Evolutionary conservation across 768 basidiomycete species (phyloP), one percentile per base, ranked within the genome.

Genomic region (Leccinum variicolor): DNA sequence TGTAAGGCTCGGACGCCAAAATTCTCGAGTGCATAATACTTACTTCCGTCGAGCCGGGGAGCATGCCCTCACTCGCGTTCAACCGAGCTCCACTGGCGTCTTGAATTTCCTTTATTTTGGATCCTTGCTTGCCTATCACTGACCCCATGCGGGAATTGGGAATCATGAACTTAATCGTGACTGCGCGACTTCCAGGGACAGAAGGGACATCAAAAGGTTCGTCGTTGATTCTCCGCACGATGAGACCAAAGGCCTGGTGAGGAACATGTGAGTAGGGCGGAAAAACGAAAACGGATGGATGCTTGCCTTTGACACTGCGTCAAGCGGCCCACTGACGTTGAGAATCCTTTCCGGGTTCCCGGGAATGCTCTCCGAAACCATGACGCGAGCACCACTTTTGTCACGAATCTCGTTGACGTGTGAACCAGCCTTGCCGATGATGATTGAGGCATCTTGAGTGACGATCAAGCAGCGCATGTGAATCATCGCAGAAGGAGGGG

Each of bases 131-230:
- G 56, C 97, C 97, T 67, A 99, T 99, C 59, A 98, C 94, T 17
- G 94, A 97, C 43, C 96, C 96, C 96, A 98, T 98, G 57, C 96
- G 90, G 10, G 94, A 95, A 75, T 98, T 98, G 62, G 96, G 96
- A 56, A 98, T 97, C 90, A 98, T 98, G 71, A 94, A 98, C 74
- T 98, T 98, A 81, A 99, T 98, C 29, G 97, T 98, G 54, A 99
- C 97, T 28, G 97, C 96, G 58, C 95, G 86, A 68, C 94, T 97
- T 57, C 97, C 97, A 48, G 97, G 97, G 6, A 98, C 92, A 34
- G 96, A 98, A 21, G 97, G 93, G 47, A 92, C 89, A 67, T 98
- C 97, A 74, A 97, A 98, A 1, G 97, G 96, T 73, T 98, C 97
- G 69, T 99, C 97, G 70, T 98, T 99, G 75, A 98, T 99, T 64